Conservation (phyloP, 2,329 filamentous ascomycete species). For the Phaeosphaeriaceae sp. region DNA sequence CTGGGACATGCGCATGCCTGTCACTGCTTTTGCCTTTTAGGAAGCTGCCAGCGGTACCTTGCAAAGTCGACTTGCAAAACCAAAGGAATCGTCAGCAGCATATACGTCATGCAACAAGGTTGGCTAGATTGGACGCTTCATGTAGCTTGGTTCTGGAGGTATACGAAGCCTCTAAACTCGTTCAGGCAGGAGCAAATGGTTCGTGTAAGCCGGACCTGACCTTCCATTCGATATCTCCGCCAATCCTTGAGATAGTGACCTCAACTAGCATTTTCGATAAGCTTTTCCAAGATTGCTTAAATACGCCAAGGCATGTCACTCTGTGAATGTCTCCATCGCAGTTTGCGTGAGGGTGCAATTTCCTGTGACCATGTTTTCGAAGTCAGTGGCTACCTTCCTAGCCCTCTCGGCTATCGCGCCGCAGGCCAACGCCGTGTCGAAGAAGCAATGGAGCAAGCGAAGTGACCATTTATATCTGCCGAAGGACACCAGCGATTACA, state of each 20-base stretch:
- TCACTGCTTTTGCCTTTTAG: background rate
- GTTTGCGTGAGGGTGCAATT: too few species aligned
- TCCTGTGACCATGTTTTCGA: slow-evolving; percentile 15
- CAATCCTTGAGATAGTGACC: slow-evolving; percentile 16
- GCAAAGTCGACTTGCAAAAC: background rate
- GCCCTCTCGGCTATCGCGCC: slow-evolving; percentile 19
- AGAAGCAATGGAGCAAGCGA: slow-evolving; percentile 29
- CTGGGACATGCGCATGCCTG: too few species aligned
- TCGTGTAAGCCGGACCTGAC: slow-evolving; percentile 5
- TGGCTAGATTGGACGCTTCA: background rate
- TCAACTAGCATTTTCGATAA: slow-evolving; percentile 11
- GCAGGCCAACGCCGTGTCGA: slow-evolving; percentile 23
- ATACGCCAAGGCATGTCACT: background rate
- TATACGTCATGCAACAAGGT: background rate
- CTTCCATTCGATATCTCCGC: slow-evolving; percentile 6
- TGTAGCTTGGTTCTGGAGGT: background rate
- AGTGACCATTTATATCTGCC: slow-evolving; percentile 37
- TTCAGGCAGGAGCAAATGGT: slow-evolving; percentile 21
- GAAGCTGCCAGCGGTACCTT: background rate
- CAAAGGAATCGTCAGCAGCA: background rate
- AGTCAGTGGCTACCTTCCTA: slow-evolving; percentile 15
- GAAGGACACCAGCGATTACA: slow-evolving; percentile 52
- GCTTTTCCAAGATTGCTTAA: slow-evolving; percentile 18
- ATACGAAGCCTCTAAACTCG: slow-evolving; percentile 12
- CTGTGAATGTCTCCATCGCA: background rate